Percentiles rank a stretch among this genome's conserved stretches.
Evolutionary conservation across 257 asterid species (phyloP).

Genomic region (Fraxinus anomala): DNA sequence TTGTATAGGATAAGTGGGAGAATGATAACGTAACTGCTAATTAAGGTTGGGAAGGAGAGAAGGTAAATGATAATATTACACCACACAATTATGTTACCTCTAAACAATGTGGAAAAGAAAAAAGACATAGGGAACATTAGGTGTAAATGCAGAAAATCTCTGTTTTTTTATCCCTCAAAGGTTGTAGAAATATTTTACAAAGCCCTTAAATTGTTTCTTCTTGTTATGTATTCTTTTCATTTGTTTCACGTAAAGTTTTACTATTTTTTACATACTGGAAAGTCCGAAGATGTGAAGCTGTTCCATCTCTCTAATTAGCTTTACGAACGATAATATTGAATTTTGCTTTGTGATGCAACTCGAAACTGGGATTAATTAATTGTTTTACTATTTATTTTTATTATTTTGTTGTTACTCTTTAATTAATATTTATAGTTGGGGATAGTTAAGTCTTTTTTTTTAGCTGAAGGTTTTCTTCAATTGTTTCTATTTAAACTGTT

Average conservation of each 20-base stretch:
- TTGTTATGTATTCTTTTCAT: background rate
- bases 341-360: too few species aligned
- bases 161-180: constrained; percentile 3
- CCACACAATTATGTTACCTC: background rate
- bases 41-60: background rate
- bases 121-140: constrained; percentile 12
- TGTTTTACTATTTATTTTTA: too few species aligned
- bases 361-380: too few species aligned
- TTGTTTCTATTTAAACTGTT: too few species aligned
- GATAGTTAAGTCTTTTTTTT: too few species aligned
- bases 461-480: too few species aligned
- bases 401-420: too few species aligned
- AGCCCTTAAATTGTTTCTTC: background rate
- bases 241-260: background rate
- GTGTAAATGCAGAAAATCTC: background rate
- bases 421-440: too few species aligned
- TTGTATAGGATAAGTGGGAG: constrained; percentile 14
- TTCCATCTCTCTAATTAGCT: too few species aligned
- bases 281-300: background rate
- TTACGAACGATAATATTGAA: too few species aligned
- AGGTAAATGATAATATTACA: background rate
- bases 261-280: background rate
- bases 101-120: constrained; percentile 3
- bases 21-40: constrained; percentile 12
- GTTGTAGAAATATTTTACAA: background rate